Evolutionary conservation across 805 yeast genomes (phyloP), one percentile per base, ranked within the genome.

Genomic region (Hanseniaspora lachancei): DNA sequence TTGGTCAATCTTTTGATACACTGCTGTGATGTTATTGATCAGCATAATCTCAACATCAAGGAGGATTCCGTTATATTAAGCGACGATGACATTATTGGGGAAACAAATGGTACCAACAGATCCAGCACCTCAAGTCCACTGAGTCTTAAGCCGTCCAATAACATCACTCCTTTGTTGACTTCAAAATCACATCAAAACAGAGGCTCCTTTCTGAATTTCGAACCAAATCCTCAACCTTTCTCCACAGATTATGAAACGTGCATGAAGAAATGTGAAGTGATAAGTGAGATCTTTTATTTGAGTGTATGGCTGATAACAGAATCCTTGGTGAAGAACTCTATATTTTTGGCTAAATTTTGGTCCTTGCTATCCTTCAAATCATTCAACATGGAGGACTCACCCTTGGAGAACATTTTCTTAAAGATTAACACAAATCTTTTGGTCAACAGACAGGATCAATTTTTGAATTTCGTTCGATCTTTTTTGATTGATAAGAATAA

Each of bases 221-320:
- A 44, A 29, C n/a, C 47, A 16, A 27, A 29, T n/a, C 29, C 23
- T n/a, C 23, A n/a, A 29, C 18, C 36, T 12, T 44, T 27, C 13
- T n/a, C 23, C 36, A 16, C 21, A 18, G 49, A 52, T 16, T 47
- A 52, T 18, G 55, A 61, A 9, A 34, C 55, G 34, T 57, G 41
- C 27, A 54, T 64, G 48, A 61, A 61, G 35, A 64, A 60, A 48
- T 68, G 65, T 5, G 64, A 63, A 23, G 57, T 65, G 15, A 66
- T 68, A 20, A 84, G 96, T 0, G 97, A 91, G 64, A 84, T 93
- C 20, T 74, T 93, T 50, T 79, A 89, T 18, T 83, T 88, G 16
- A 96, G 91, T 65, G 88, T 87, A 18, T 89, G 97, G 96, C 80
- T 93, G 2, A 74, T 93, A 36, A 84, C 93, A 2, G 96, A 93